A percentile compares a stretch with the other conserved stretches of the same genome.
Evolutionary conservation across 2,329 filamentous ascomycete genomes (phyloP).

Genomic region (Diaporthe helianthi): DNA sequence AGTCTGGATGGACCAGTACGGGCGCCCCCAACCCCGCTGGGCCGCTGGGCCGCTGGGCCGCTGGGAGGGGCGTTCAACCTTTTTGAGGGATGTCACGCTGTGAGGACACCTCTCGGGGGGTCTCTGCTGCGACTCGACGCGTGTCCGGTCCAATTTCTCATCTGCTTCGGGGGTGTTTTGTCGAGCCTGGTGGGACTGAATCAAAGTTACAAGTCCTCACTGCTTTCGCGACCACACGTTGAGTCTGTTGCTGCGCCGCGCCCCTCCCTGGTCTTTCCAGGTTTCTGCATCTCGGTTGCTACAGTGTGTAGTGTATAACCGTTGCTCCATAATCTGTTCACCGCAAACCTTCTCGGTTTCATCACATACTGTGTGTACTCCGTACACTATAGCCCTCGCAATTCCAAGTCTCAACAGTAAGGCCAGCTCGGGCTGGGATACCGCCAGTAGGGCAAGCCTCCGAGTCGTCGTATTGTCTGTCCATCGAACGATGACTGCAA

Average conservation of each 20-base stretch:
- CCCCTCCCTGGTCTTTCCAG: background rate
- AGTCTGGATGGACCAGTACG: background rate
- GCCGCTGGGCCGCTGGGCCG: no score
- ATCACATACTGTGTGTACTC: no score
- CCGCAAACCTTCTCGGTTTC: conserved; percentile 17
- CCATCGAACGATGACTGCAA: background rate
- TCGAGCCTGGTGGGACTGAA: conserved; percentile 15
- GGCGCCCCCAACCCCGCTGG: background rate
- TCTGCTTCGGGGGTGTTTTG: conserved; percentile 20
- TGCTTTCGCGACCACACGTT: background rate
- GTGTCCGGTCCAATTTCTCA: conserved; percentile 3
- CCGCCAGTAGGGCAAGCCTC: background rate
- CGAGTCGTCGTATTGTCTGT: background rate
- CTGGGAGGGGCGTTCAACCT: background rate
- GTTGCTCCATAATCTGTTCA: conserved; percentile 4
- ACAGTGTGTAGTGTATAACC: background rate
- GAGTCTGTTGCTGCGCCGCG: background rate
- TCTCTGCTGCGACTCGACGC: background rate
- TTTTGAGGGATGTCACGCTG: conserved; percentile 5
- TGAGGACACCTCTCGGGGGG: background rate
- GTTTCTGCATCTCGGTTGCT: conserved; percentile 1
- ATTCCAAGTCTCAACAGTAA: conserved; percentile 1
- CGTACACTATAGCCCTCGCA: conserved; percentile 8
- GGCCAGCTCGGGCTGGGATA: background rate
- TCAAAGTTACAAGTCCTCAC: conserved; percentile 1